A percentile compares a stretch with the other conserved stretches of the same genome.
These are phyloP conservation scores for Ceratobasidium sp. DNA, from an alignment of 1,284 basidiomycete species.

Conservation along the genomic window DNA sequence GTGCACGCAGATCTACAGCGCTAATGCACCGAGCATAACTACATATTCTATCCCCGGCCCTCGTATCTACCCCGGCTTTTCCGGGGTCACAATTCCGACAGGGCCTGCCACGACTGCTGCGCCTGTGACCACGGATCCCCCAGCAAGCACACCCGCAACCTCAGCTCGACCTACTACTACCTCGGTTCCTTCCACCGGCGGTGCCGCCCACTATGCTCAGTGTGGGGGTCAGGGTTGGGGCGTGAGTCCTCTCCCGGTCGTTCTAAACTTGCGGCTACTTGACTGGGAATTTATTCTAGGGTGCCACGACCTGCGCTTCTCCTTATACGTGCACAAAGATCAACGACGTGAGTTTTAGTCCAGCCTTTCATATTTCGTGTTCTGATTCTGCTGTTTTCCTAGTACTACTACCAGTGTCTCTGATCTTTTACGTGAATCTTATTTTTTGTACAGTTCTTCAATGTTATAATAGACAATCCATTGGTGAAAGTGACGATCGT, in stretches of 20 bases:
- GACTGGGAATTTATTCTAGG: background rate
- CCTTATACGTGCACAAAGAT: conserved; percentile 19
- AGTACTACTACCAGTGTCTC: conserved; percentile 35
- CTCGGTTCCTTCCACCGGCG: conserved; percentile 26
- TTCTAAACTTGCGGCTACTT: background rate
- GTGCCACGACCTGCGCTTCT: conserved; percentile 14
- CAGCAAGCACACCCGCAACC: background rate
- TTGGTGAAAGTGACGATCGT: no score
- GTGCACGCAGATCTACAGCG: conserved; percentile 17
- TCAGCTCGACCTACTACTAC: conserved; percentile 28
- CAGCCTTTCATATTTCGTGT: no score
- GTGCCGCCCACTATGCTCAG: conserved; percentile 34
- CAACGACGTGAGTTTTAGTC: conserved; percentile 8
- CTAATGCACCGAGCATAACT: conserved; percentile 17
- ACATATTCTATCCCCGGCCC: conserved; percentile 38
- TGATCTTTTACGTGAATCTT: background rate
- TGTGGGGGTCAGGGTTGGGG: conserved; percentile 35
- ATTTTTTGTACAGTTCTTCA: no score
- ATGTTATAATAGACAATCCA: no score
- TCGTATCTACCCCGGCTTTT: conserved; percentile 17
- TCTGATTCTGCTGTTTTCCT: no score
- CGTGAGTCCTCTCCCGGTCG: background rate
- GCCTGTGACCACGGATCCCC: background rate
- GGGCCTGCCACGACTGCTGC: conserved; percentile 17
- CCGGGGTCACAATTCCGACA: conserved; percentile 3